Percentiles rank a stretch among this genome's conserved stretches.
Evolutionary conservation across 1,284 basidiomycete genomes (phyloP).

Genomic region (Apiotrichum domesticum): DNA sequence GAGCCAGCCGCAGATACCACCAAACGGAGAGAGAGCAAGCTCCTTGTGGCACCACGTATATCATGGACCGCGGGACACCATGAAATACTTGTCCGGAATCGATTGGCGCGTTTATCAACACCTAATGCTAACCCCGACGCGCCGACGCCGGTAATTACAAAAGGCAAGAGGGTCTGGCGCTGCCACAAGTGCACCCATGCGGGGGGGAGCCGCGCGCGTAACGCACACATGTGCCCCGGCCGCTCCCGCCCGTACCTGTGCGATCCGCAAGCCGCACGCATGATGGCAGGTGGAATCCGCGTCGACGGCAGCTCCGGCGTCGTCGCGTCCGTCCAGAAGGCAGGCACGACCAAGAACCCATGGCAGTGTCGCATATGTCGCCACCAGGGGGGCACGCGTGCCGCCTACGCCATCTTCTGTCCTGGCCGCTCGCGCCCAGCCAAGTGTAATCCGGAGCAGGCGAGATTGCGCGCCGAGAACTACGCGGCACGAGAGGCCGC

Average conservation of each 20-base stretch:
- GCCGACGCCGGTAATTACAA: no score
- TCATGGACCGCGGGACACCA: no score
- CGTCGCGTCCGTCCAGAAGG: neutral
- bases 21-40: no score
- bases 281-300: neutral
- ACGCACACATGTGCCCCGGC: no score
- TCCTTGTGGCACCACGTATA: no score
- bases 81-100: no score
- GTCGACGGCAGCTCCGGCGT: neutral
- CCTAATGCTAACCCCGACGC: no score
- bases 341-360: neutral
- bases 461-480: neutral
- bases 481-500: neutral
- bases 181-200: neutral
- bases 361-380: neutral
- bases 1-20: no score
- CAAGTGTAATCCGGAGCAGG: neutral
- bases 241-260: no score
- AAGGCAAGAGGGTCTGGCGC: no score
- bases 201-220: neutral
- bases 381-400: neutral
- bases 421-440: conserved; percentile 1
- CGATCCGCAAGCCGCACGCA: neutral
- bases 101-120: no score
- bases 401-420: conserved; percentile 3